Percentiles rank a stretch among this genome's conserved stretches.
Evolutionary conservation across 116 monocot species (phyloP).

Genomic region (Phalaenopsis hybrid): DNA sequence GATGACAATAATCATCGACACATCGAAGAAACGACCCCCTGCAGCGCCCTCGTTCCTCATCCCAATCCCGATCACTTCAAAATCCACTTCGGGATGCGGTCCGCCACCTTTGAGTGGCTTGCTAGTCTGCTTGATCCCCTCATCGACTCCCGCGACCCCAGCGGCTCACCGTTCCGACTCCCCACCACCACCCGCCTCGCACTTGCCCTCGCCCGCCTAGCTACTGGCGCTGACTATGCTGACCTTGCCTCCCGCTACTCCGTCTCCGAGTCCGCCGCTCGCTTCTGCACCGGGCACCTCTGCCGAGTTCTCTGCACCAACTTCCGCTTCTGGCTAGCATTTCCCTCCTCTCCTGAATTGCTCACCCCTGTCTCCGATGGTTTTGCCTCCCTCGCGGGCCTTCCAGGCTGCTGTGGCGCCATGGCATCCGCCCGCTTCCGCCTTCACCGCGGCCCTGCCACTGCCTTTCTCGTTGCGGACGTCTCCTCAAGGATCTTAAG

Average conservation of each 20-base stretch:
- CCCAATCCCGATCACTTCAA: conserved; percentile 30
- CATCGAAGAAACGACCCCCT: background rate
- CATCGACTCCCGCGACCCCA: conserved; percentile 35
- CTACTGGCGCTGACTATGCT: conserved; percentile 40
- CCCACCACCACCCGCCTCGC: conserved; percentile 36
- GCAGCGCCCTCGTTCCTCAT: background rate
- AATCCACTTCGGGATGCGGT: conserved; percentile 26
- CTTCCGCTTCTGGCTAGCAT: conserved; percentile 69
- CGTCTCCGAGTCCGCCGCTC: conserved; percentile 37
- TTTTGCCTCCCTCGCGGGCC: conserved; percentile 21
- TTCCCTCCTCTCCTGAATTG: conserved; percentile 23
- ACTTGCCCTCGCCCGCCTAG: conserved; percentile 45
- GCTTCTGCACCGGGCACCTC: conserved; percentile 46
- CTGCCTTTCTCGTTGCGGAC: conserved; percentile 49
- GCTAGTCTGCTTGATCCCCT: conserved; percentile 60
- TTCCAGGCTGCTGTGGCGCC: conserved; percentile 60
- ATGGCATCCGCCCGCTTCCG: conserved; percentile 34
- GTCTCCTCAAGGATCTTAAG: conserved; percentile 32
- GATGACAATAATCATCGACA: background rate
- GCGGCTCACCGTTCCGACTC: conserved; percentile 8
- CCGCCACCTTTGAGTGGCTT: conserved; percentile 60
- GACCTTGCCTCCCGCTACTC: conserved; percentile 44
- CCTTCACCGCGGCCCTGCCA: conserved; percentile 2
- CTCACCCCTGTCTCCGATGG: conserved; percentile 16
- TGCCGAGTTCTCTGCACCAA: conserved; percentile 70